phyloP scores from a whole-genome alignment of 305 asterid genomes.

The Galium porrigens region DNA sequence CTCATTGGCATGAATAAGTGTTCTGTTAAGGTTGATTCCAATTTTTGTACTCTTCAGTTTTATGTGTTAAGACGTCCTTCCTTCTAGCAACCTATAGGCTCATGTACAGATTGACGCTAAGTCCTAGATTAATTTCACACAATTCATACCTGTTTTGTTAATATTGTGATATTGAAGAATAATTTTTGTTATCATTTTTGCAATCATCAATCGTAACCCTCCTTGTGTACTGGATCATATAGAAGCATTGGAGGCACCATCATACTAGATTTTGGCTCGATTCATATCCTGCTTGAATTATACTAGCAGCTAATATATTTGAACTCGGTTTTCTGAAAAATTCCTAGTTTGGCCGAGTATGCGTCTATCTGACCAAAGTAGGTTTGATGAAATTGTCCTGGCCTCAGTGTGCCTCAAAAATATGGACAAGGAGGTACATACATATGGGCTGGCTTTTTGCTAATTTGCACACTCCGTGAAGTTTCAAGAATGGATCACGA shows the following conservation, averaged over 20 bases:
- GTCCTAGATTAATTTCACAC: background rate
- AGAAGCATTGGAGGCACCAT: background rate
- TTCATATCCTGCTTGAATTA: too few species aligned
- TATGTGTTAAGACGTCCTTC: conserved; percentile 4
- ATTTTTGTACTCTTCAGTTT: background rate
- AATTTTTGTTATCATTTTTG: background rate
- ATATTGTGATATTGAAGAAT: background rate
- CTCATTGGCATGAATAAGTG: conserved; percentile 1
- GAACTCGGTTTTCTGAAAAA: too few species aligned
- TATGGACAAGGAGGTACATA: background rate
- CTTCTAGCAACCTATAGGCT: background rate
- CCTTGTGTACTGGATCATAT: background rate
- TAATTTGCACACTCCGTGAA: too few species aligned
- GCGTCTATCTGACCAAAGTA: too few species aligned
- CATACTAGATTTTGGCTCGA: too few species aligned
- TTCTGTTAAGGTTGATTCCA: background rate
- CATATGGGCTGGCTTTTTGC: background rate
- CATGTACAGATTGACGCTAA: conserved; percentile 4
- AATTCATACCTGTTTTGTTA: background rate
- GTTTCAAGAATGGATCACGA: background rate
- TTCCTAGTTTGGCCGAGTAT: too few species aligned
- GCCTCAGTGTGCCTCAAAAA: background rate
- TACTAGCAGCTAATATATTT: too few species aligned
- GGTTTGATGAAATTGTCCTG: too few species aligned
- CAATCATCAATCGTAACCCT: background rate